A percentile compares a stretch with the other conserved stretches of the same genome.
Evolutionary conservation across 345 rosid genomes (phyloP).

Genomic region (Bruguiera sexangula): DNA sequence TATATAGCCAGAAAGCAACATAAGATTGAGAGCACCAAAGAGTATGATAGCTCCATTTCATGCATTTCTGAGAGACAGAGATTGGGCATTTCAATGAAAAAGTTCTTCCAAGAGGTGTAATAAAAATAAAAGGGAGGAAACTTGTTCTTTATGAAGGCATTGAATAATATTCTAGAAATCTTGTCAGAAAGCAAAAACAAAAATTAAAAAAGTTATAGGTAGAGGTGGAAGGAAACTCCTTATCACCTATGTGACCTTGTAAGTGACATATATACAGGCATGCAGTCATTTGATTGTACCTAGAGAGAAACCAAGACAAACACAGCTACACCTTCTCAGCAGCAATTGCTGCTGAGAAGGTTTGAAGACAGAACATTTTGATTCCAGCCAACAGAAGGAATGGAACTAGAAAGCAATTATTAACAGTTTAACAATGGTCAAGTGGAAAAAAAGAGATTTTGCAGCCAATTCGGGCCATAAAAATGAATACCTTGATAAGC

Average conservation of each 20-base stretch:
- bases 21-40: background rate
- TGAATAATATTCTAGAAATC: background rate
- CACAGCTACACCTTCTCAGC: background rate
- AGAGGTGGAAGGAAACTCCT: background rate
- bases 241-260: background rate
- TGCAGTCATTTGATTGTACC: background rate
- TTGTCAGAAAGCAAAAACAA: conserved; percentile 6
- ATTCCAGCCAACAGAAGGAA: background rate
- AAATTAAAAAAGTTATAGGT: background rate
- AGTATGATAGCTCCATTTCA: background rate
- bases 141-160: background rate
- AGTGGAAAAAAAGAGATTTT: background rate
- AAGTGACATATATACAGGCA: background rate
- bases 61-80: background rate
- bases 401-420: background rate
- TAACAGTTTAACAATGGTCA: background rate
- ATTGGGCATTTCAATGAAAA: background rate
- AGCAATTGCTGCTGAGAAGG: background rate
- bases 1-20: background rate
- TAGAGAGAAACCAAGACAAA: background rate
- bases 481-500: background rate
- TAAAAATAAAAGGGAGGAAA: background rate
- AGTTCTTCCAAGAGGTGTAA: background rate
- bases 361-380: background rate
- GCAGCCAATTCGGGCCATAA: background rate